Evolutionary conservation across 805 yeast genomes (phyloP).

Genomic region (Kuraishia borneana): DNA sequence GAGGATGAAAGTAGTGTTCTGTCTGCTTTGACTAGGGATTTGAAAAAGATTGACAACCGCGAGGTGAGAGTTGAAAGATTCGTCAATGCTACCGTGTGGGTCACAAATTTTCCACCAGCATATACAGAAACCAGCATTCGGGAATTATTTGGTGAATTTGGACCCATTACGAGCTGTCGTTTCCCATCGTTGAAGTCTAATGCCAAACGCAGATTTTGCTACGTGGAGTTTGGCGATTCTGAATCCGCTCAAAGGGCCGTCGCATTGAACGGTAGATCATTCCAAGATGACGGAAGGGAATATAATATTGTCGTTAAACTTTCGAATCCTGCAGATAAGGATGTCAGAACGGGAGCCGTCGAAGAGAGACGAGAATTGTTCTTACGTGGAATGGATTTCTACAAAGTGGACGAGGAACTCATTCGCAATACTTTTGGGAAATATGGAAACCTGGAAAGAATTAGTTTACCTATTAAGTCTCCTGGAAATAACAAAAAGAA

Average conservation of each 20-base stretch:
- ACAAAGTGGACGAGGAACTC: constrained; percentile 23
- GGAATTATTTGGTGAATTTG: constrained; percentile 26
- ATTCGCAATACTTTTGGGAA: constrained; percentile 30
- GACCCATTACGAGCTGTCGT: constrained; percentile 37
- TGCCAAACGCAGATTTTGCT: constrained; percentile 59
- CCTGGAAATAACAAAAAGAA: constrained; percentile 23
- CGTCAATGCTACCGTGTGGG: constrained; percentile 49
- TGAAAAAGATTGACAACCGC: constrained; percentile 30
- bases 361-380: constrained; percentile 47
- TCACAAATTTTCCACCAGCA: constrained; percentile 61
- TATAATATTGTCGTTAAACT: constrained; percentile 42
- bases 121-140: constrained; percentile 27
- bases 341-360: constrained; percentile 30
- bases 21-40: constrained; percentile 50
- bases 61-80: constrained; percentile 35
- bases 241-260: constrained; percentile 36
- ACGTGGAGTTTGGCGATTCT: constrained; percentile 41
- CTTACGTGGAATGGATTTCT: constrained; percentile 40
- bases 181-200: constrained; percentile 52
- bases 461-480: constrained; percentile 35
- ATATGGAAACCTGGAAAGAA: constrained; percentile 42
- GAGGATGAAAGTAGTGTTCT: constrained; percentile 31
- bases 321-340: constrained; percentile 44
- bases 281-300: constrained; percentile 10
- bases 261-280: constrained; percentile 18